Percentiles rank a stretch among this genome's conserved stretches.
These are phyloP conservation scores for Pichia kluyveri DNA, from an alignment of 805 yeast genomes.

Conservation along the genomic window DNA sequence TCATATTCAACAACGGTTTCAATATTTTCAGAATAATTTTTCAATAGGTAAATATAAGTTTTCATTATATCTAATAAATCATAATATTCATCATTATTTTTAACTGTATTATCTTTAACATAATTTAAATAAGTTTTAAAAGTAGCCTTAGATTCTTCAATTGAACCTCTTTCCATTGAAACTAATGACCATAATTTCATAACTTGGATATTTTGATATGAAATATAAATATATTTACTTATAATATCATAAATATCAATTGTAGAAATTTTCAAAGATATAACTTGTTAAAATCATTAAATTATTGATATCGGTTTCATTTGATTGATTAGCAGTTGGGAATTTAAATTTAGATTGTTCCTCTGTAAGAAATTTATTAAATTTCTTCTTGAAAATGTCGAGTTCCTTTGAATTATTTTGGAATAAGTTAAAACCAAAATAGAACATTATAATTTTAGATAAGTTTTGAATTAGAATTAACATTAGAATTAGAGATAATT, in stretches of 20 bases:
- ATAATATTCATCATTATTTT: constrained; percentile 25
- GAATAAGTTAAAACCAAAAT: constrained; percentile 14
- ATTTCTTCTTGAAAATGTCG: not conserved
- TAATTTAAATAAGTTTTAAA: constrained; percentile 36
- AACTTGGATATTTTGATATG: constrained; percentile 37
- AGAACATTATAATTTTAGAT: constrained; percentile 11
- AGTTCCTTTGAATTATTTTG: not conserved
- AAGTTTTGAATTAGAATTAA: no score
- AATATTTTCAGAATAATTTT: constrained; percentile 5
- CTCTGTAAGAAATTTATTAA: constrained; percentile 6
- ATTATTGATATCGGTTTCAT: constrained; percentile 21
- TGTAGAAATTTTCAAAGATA: not conserved
- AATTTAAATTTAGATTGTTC: constrained; percentile 26
- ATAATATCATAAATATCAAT: constrained; percentile 21
- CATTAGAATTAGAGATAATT: not conserved
- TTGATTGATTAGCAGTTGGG: constrained; percentile 36
- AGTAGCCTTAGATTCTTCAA: constrained; percentile 20
- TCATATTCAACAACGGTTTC: constrained; percentile 10
- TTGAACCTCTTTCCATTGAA: constrained; percentile 16
- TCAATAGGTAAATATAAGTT: constrained; percentile 14
- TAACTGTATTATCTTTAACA: constrained; percentile 27
- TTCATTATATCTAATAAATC: constrained; percentile 29
- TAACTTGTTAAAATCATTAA: constrained; percentile 13
- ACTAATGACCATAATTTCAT: constrained; percentile 27
- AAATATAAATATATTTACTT: constrained; percentile 29